Base-by-base conservation (phyloP, 257 asterid species). In the Rubia yunnanensis region DNA sequence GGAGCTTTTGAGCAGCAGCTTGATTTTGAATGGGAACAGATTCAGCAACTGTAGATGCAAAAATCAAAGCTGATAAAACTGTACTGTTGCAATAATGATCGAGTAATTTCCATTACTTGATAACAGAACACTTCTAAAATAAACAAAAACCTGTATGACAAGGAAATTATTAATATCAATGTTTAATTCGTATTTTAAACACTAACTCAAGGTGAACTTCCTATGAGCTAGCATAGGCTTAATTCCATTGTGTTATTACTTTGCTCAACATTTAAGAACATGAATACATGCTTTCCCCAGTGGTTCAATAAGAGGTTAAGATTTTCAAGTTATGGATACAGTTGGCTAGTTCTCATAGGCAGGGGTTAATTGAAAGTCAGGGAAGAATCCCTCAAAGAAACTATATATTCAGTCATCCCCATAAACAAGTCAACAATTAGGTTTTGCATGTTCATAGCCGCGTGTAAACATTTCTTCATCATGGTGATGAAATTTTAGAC, bases 1-100 rank as follows among this genome's bases (percentile, higher is more conserved):
- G 89, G 68, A 89, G 95, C 73, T 89, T 89, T 76, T 83, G 97
- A 13, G 97, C 94, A 72, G 95, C 95, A 62, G 71, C 89, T 85
- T 89, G 97, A 75, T 89, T 89, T 80, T 89, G 94, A 68, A 89
- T 84, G 60, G 94, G 97, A 67, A 77, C 67, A 28, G 89, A 80
- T 74, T 92, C 95, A 1, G 72, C 74, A 55, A 84, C 97, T 89
- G 89, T 58, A 68, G 50, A 66, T 17, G 70, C 74, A 70, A 69
- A 46, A 56, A 28, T 65, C 48, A 62, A 67, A 50, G 48, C 57
- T 44, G 35, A 11, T 24, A 8, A 48, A n/a, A 35, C 23, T 18
- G 49, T 17, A 35, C n/a, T 13, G 14, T 23, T 11, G 36, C 24
- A 18, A 64, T 9, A 18, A 23, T 26, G 58, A 44, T 14, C 5